phyloP scores from a whole-genome alignment of 176 grass and related monocot genomes.

The Avena sativa region DNA sequence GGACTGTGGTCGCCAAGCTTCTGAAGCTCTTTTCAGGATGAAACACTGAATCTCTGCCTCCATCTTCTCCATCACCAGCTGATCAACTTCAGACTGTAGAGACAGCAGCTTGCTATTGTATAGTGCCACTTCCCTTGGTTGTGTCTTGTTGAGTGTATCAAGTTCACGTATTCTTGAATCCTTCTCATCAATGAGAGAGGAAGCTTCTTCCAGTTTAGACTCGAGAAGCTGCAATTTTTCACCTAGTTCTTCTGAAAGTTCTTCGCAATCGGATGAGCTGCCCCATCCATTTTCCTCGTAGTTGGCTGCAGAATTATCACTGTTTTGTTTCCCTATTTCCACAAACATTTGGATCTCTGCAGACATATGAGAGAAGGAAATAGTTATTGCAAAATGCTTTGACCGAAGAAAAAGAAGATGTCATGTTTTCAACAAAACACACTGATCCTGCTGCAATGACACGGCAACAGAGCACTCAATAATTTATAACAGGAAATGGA shows the following conservation, averaged over 20 bases:
- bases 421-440: conserved; percentile 29
- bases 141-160: conserved; percentile 43
- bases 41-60: conserved; percentile 76
- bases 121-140: neutral
- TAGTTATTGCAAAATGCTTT: conserved; percentile 33
- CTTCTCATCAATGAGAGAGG: conserved; percentile 35
- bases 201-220: conserved; percentile 60
- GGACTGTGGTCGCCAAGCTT: conserved; percentile 54
- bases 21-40: conserved; percentile 69
- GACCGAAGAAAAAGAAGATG: conserved; percentile 1
- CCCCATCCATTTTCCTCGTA: conserved; percentile 58
- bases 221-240: conserved; percentile 65
- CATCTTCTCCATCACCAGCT: conserved; percentile 73
- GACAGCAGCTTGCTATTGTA: conserved; percentile 21
- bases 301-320: conserved; percentile 43
- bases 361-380: conserved; percentile 35
- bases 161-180: conserved; percentile 65
- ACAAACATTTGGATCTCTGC: conserved; percentile 78
- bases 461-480: conserved; percentile 18
- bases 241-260: conserved; percentile 50
- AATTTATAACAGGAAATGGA: conserved; percentile 25
- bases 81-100: conserved; percentile 63
- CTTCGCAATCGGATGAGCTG: conserved; percentile 32
- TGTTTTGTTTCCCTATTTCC: conserved; percentile 57
- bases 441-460: neutral